phyloP scores from a whole-genome alignment of 106 monocot species.

The Allium fistulosum region DNA sequence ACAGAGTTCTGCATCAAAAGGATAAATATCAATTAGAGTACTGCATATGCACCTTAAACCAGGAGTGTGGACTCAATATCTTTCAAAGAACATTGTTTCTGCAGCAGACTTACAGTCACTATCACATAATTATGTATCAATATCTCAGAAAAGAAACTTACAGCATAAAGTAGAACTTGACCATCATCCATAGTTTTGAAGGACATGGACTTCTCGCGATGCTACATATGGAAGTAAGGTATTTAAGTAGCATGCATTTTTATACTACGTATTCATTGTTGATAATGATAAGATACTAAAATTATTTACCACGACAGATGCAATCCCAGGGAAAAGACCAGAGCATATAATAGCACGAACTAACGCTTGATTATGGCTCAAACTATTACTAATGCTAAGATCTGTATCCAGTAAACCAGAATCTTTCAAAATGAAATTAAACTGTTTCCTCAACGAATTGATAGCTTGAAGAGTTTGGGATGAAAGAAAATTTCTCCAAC shows the following conservation, averaged over 20 bases:
- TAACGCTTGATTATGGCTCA: constrained; percentile 94
- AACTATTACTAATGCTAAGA: constrained; percentile 42
- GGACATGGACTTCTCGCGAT: constrained; percentile 94
- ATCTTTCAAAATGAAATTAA: constrained; percentile 89
- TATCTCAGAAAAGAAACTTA: constrained; percentile 29
- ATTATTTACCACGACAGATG: constrained; percentile 83
- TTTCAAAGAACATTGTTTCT: too few relatives aligned
- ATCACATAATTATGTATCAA: too few relatives aligned
- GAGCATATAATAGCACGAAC: constrained; percentile 96
- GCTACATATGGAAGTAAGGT: constrained; percentile 36
- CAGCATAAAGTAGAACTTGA: constrained; percentile 93
- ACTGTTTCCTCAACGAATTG: constrained; percentile 87
- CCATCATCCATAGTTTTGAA: constrained; percentile 99
- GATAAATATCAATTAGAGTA: constrained; percentile 3
- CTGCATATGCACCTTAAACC: background rate
- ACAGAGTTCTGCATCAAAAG: constrained; percentile 83
- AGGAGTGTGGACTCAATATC: background rate
- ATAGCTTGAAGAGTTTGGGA: constrained; percentile 96
- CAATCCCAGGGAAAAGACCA: constrained; percentile 93
- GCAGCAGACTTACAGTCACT: background rate
- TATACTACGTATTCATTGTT: background rate
- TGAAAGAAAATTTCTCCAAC: constrained; percentile 99
- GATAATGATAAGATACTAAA: background rate
- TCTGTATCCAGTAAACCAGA: constrained; percentile 65
- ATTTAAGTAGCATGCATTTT: background rate